These are phyloP conservation scores for Globisporangium megalacanthum DNA, from an alignment of 352 stramenopile species.

Conservation along the genomic window DNA sequence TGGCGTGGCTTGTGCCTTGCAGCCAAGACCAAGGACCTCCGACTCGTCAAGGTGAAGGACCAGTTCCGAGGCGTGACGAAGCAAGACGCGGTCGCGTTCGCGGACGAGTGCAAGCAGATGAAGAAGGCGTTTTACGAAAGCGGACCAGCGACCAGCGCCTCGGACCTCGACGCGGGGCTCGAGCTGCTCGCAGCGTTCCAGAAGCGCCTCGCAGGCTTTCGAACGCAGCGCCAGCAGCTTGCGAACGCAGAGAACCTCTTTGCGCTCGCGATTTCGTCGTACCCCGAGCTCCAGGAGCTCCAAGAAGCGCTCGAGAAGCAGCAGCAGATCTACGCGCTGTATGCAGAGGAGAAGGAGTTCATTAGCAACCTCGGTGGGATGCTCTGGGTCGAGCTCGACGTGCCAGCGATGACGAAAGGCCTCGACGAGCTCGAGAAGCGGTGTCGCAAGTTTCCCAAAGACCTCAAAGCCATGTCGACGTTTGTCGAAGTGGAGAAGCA, in stretches of 20 bases:
- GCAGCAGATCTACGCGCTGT: constrained; percentile 87
- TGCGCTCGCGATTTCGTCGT: constrained; percentile 86
- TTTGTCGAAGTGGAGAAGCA: constrained; percentile 90
- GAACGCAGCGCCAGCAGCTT: constrained; percentile 79
- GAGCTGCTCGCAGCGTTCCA: constrained; percentile 87
- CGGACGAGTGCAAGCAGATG: constrained; percentile 80
- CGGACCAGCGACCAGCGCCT: constrained; percentile 79
- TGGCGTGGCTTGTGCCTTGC: constrained; percentile 82
- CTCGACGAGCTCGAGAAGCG: constrained; percentile 92
- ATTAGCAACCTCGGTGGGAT: constrained; percentile 84
- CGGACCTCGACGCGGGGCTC: constrained; percentile 86
- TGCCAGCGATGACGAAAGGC: constrained; percentile 87
- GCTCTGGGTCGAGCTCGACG: constrained; percentile 92
- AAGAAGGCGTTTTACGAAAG: constrained; percentile 81
- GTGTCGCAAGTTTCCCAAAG: constrained; percentile 88
- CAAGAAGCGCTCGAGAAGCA: constrained; percentile 86
- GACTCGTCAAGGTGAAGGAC: constrained; percentile 92
- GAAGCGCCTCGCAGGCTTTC: constrained; percentile 70
- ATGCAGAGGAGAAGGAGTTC: constrained; percentile 93
- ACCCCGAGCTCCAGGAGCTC: constrained; percentile 88
- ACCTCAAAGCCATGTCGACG: constrained; percentile 87
- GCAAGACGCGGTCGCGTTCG: constrained; percentile 86
- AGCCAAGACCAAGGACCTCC: constrained; percentile 91
- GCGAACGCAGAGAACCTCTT: constrained; percentile 95
- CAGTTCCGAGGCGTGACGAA: constrained; percentile 93